Evolutionary conservation across 345 rosid species (phyloP).

Genomic region (Anacardium occidentale): DNA sequence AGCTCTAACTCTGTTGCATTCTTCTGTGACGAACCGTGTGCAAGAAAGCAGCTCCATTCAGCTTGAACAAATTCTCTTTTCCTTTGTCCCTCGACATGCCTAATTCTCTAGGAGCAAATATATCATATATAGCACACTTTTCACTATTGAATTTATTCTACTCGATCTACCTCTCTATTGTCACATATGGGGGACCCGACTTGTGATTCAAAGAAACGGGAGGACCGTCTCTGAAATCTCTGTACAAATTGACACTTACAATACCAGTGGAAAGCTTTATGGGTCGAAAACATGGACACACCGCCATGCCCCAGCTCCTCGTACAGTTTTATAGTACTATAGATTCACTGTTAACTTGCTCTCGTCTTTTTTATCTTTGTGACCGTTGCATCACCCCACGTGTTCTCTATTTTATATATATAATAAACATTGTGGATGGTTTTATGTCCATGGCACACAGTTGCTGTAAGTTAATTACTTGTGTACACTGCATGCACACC

Average conservation of each 20-base stretch:
- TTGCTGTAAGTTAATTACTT: no score
- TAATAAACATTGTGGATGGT: neutral
- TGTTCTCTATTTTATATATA: neutral
- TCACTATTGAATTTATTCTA: neutral
- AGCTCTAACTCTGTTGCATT: neutral
- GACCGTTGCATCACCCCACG: neutral
- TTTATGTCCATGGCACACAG: no score
- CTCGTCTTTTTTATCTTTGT: neutral
- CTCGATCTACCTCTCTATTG: neutral
- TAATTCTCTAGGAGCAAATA: neutral
- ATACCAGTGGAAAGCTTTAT: neutral
- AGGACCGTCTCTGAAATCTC: neutral
- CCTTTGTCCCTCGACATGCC: constrained; percentile 17
- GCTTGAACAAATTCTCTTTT: constrained; percentile 18
- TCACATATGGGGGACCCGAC: neutral
- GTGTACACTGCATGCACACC: no score
- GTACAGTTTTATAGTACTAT: neutral
- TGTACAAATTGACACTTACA: neutral
- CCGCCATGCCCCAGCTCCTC: neutral
- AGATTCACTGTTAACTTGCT: neutral
- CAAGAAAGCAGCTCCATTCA: constrained; percentile 19
- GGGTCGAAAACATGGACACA: neutral
- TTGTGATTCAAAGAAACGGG: neutral
- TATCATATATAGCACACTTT: neutral
- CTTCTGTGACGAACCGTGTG: constrained; percentile 11